Base-by-base conservation (phyloP, 2,329 filamentous ascomycete species). In the Ceratocystiopsis sp. region DNA sequence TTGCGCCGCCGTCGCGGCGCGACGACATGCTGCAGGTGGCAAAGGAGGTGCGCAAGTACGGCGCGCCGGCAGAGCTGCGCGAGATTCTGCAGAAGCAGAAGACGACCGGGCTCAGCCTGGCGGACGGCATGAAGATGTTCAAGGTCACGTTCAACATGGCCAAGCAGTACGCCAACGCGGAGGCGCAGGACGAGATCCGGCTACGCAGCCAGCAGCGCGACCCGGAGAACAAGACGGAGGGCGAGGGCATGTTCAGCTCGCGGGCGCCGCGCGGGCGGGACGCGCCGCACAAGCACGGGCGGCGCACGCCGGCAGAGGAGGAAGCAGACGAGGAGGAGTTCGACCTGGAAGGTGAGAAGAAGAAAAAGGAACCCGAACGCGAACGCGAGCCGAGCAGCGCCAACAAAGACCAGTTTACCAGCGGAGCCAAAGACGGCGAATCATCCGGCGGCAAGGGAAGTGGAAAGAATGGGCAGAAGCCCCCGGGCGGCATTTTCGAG, bases 61-160 rank as follows among this genome's bases (percentile, higher is more conserved):
- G 85, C 11, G 73, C 85, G 15, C 83, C 84, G 1, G 53, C 62
- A 18, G 83, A 85, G 55, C 61, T 85, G 16, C 69, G 72, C 43
- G 69, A 79, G 35, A 53, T 75, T 46, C 58, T 75, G 37, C 55
- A 59, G 35, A 69, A 71, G 49, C 68, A 80, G 42, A 70, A 79
- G 58, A 66, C 75, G 41, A 67, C 68, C 49, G 61, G 52, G 1
- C 47, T 56, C 29, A 52, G 51, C 51, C 55, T 65, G 64, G 53
- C 62, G 57, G 57, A 68, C 12, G 73, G 75, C 16, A 72, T 80
- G 36, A 77, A 76, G 56, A 59, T 78, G 43, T 66, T 73, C 52
- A 64, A 68, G 29, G 60, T 78, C 47, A 66, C 72, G 17, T 68
- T 66, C 42, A 67, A 69, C 49, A 64, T 77, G 57, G 66, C 73